Conservation (phyloP, 2,329 filamentous ascomycete species). For the Daldinia sp. region DNA sequence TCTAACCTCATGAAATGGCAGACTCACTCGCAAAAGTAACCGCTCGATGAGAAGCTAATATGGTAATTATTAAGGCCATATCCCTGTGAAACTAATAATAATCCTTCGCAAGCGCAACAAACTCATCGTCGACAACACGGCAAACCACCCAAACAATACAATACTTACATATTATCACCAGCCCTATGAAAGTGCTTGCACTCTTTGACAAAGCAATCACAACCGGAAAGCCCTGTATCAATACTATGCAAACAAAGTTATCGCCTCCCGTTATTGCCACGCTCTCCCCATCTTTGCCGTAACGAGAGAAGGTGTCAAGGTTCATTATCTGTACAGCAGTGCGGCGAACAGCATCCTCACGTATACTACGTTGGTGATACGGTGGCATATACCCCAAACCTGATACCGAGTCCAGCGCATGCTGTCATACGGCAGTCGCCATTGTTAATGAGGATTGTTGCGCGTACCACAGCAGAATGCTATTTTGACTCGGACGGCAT, state of each 20-base stretch:
- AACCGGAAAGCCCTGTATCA: neutral
- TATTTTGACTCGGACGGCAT: neutral
- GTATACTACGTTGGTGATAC: neutral
- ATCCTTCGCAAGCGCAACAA: neutral
- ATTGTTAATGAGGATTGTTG: slow-evolving; percentile 5
- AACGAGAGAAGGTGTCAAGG: neutral
- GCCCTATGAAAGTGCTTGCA: neutral
- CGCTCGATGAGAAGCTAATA: neutral
- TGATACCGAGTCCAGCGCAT: slow-evolving; percentile 19
- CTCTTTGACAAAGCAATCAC: neutral
- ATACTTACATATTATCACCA: neutral
- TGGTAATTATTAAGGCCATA: neutral
- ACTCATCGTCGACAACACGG: neutral
- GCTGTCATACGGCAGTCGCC: slow-evolving; percentile 11
- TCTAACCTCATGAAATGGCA: neutral
- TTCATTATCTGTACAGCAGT: neutral
- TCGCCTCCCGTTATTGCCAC: neutral
- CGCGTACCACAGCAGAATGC: neutral
- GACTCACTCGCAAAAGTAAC: neutral
- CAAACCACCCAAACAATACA: neutral
- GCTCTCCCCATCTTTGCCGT: neutral
- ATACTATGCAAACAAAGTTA: neutral
- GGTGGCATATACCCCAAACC: slow-evolving; percentile 11
- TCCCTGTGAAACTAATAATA: neutral
- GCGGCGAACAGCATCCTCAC: slow-evolving; percentile 11